Evolutionary conservation across 2,329 filamentous ascomycete species (phyloP), one percentile per base, ranked within the genome.

Genomic region (Balansia obtecta): DNA sequence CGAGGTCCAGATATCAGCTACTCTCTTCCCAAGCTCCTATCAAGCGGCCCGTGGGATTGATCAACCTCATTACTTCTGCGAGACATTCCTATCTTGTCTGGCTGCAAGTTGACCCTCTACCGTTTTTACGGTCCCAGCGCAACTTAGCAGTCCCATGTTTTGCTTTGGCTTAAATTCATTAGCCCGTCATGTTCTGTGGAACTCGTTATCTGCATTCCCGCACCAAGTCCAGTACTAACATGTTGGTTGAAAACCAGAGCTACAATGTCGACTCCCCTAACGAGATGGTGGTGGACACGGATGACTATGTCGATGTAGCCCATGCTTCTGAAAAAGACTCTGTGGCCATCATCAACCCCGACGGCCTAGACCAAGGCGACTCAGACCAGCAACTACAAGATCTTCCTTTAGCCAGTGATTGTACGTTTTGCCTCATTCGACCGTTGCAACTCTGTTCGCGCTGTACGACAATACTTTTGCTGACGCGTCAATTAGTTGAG

Each of bases 241-340:
- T 47, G 39, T 42, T 46, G 43, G 37, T 47, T 49, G 46, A 42
- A 45, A 53, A 52, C 10, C 63, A 78, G 72, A 74, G 71, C 60
- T 74, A 74, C 66, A 74, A 75, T 61, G 68, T 76, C 49, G 71
- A 75, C 54, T 77, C 76, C 48, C 76, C 75, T 13, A 78, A 73
- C 63, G 73, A 77, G 59, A 76, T 78, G 75, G 66, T 75, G 61
- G 65, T 79, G 58, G 76, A 79, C 57, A 69, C 72, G 30, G 73
- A 74, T 60, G 76, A 79, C 58, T 76, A 76, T 50, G 70, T 76
- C 58, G 71, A 75, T 60, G 69, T 70, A 56, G 64, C 70, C 54
- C 68, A 71, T 59, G 67, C 70, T 50, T 62, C 66, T 53, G 77
- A 79, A 56, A 72, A 71, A 54, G 75, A 77, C 42, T 66, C 71